phyloP scores from a whole-genome alignment of 2,329 filamentous ascomycete genomes.

The Huntiella abstrusa region DNA sequence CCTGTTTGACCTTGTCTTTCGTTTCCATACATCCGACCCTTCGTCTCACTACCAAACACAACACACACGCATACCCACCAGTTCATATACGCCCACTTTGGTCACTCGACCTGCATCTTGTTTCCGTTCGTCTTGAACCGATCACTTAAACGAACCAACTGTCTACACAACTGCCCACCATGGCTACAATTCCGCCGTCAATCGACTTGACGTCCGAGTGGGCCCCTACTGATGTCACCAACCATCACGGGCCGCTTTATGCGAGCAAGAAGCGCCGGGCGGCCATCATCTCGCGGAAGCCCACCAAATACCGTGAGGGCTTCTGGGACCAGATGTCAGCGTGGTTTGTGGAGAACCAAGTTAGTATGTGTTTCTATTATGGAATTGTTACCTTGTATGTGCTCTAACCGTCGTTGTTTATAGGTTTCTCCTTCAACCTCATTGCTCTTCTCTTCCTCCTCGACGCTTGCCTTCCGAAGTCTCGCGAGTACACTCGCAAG shows the following conservation, averaged over 20 bases:
- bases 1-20: constrained; percentile 1
- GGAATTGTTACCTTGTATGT: not conserved
- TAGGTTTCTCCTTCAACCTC: constrained; percentile 68
- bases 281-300: constrained; percentile 11
- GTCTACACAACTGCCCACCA: not conserved
- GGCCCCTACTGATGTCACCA: constrained; percentile 11
- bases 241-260: constrained; percentile 11
- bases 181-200: constrained; percentile 4
- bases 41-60: not conserved
- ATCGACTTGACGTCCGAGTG: constrained; percentile 10
- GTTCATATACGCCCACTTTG: not conserved
- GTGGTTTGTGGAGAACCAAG: constrained; percentile 63
- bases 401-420: constrained; percentile 14
- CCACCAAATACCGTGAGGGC: constrained; percentile 9
- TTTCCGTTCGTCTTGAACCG: too few relatives aligned
- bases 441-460: constrained; percentile 66
- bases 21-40: not conserved
- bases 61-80: not conserved
- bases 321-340: constrained; percentile 34
- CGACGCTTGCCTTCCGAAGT: constrained; percentile 64
- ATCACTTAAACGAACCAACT: not conserved
- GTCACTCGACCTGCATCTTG: not conserved
- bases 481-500: constrained; percentile 60
- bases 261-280: constrained; percentile 10
- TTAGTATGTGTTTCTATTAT: constrained; percentile 36